phyloP scores from a whole-genome alignment of 306 rosid genomes.

The Cucurbita pepo region DNA sequence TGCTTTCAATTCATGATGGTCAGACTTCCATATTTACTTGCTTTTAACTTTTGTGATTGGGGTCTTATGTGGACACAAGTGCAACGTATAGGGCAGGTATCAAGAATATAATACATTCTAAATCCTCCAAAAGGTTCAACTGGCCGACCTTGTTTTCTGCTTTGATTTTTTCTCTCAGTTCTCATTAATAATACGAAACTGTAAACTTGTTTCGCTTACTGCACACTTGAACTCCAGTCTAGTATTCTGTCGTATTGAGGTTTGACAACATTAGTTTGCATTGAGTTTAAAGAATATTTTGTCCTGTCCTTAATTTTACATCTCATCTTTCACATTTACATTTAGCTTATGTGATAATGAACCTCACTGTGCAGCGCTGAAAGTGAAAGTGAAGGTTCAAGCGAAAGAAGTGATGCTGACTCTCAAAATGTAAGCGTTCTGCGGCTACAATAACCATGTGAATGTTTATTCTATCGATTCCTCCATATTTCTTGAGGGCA shows the following conservation, averaged over 20 bases:
- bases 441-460: background rate
- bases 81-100: background rate
- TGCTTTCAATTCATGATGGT: background rate
- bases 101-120: background rate
- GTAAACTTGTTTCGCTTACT: background rate
- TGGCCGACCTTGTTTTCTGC: background rate
- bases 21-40: background rate
- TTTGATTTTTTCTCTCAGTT: background rate
- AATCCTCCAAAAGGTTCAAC: constrained; percentile 5
- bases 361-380: constrained; percentile 65
- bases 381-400: constrained; percentile 82
- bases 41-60: background rate
- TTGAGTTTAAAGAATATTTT: background rate
- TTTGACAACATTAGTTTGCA: background rate
- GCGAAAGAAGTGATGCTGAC: constrained; percentile 91
- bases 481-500: background rate
- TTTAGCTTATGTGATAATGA: constrained; percentile 22
- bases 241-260: background rate
- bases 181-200: background rate
- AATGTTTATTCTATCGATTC: background rate
- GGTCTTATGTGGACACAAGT: background rate
- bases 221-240: background rate
- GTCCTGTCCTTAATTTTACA: background rate
- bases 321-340: constrained; percentile 7
- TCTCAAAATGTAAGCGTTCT: constrained; percentile 70